Base-by-base conservation (phyloP, 1,284 basidiomycete species). In the Coniferiporia weirii region DNA sequence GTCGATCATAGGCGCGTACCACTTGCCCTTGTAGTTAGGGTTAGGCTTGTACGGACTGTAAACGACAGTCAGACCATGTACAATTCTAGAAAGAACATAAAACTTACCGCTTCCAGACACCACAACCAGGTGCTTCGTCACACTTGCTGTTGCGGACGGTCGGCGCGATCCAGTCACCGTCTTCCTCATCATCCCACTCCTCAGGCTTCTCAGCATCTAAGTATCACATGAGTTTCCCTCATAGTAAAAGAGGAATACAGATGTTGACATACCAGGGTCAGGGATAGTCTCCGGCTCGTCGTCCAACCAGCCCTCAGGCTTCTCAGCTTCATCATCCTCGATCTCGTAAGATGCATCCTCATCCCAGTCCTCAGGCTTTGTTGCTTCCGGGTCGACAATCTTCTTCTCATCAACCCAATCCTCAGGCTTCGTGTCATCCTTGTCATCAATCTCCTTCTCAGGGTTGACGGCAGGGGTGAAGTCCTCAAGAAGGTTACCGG, bases 151-250 rank as follows among this genome's bases (percentile, higher is more conserved):
- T 98, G 64, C 83, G 77, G 60, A 99, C 79, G 62, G 84, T 85
- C 32, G 96, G 95, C 10, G 95, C 84, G 63, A 98, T 83, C 94
- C 95, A 99, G 71, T 98, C 96, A 73, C 97, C 97, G 69, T 99
- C 96, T 73, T 99, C 96, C 73, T 98, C 97, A 66, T 99, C 92
- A 70, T 98, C 95, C 97, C 97, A 99, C 75, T 99, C 97, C 72
- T 98, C 96, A 34, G 97, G 97, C 82, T 98, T 98, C 76, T 89
- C 84, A 50, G 94, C 89, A 66, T 95, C 91, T 83, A 38, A 1
- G 17, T 53, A 22, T 43, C 36, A n/a, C 13, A 63, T 36, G 2
- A 20, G 53, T 34, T 43, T 20, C 10, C 19, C 19, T n/a, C 1
- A 4, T 38, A 53, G 8, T 15, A 32, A n/a, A 17, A 55, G 7